phyloP scores from a whole-genome alignment of 1,284 basidiomycete species.

The Ustilago curta region DNA sequence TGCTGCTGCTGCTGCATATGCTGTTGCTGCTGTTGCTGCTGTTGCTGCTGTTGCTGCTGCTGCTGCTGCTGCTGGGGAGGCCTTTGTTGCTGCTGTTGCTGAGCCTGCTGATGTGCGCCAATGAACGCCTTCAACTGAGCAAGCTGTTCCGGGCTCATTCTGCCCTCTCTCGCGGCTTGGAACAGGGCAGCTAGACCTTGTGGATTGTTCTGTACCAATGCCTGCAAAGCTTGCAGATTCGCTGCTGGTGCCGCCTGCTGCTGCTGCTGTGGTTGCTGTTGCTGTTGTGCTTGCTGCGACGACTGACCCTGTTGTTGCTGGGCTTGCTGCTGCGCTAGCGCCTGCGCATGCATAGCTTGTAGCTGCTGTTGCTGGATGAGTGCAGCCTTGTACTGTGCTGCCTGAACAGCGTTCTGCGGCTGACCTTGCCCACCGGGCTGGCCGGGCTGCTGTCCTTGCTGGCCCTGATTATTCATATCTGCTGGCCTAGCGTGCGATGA shows the following conservation, averaged over 20 bases:
- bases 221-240: constrained; percentile 52
- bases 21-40: constrained; percentile 27
- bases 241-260: constrained; percentile 29
- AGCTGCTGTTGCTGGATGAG: constrained; percentile 55
- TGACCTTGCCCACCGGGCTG: constrained; percentile 28
- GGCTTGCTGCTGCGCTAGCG: constrained; percentile 42
- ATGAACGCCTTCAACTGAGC: constrained; percentile 55
- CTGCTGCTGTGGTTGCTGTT: constrained; percentile 36
- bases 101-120: constrained; percentile 46
- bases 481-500: neutral
- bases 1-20: constrained; percentile 26
- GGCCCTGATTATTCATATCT: constrained; percentile 35
- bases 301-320: constrained; percentile 45
- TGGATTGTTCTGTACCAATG: constrained; percentile 60
- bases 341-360: constrained; percentile 46
- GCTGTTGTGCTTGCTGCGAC: constrained; percentile 28
- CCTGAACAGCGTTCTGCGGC: constrained; percentile 36
- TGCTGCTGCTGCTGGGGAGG: constrained; percentile 26
- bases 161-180: constrained; percentile 60
- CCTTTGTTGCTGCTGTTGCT: constrained; percentile 21
- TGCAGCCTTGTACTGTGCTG: constrained; percentile 49
- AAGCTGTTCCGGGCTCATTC: constrained; percentile 58
- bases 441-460: constrained; percentile 31
- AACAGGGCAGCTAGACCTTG: constrained; percentile 57
- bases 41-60: constrained; percentile 22